Evolutionary conservation across 2,329 filamentous ascomycete genomes (phyloP), one percentile per base, ranked within the genome.

Genomic region (Aspergillus jensenii): DNA sequence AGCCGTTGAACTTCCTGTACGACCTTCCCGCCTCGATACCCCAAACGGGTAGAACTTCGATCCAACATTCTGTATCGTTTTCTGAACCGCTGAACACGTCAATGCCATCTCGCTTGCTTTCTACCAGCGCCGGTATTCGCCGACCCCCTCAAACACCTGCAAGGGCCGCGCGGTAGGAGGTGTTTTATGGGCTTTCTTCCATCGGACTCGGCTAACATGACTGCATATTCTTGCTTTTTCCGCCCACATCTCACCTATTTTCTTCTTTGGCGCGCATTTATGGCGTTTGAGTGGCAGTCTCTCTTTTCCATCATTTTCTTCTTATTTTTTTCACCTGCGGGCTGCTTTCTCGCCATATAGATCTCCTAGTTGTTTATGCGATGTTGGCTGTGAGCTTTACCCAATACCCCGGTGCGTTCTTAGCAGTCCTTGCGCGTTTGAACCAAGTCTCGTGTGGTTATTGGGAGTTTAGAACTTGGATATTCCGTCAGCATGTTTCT

Each of bases 1-100:
- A 74, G 46, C 70, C 74, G 15, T 63, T 76, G 57, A 65, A 65
- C 49, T 66, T 69, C 31, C 53, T 67, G 47, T 66, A 70, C n/a
- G 68, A 69, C 52, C 59, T 64, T 31, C 63, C 62, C 40, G 58
- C 65, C 56, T 63, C 61, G 21, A 60, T 65, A 21, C 49, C 60
- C 23, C 47, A 60, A 47, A 55, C 60, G 37, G 41, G 52, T 60
- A 58, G 62, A 58, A 58, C 66, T 43, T 62, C 63, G 45, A 49
- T 58, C 54, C 56, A 62, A 21, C 58, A 62, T 23, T 52, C 65
- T 9, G 44, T 59, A 40, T 59, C 67, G 4, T 46, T 68, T 25
- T 58, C 67, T 27, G 66, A 67, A 49, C 54, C 62, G 35, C 64
- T 65, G 53, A 58, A 68, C n/a, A 59, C 66, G 23, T 57, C 69